Conservation (phyloP, 2,329 filamentous ascomycete species). For the Phoma sp. region DNA sequence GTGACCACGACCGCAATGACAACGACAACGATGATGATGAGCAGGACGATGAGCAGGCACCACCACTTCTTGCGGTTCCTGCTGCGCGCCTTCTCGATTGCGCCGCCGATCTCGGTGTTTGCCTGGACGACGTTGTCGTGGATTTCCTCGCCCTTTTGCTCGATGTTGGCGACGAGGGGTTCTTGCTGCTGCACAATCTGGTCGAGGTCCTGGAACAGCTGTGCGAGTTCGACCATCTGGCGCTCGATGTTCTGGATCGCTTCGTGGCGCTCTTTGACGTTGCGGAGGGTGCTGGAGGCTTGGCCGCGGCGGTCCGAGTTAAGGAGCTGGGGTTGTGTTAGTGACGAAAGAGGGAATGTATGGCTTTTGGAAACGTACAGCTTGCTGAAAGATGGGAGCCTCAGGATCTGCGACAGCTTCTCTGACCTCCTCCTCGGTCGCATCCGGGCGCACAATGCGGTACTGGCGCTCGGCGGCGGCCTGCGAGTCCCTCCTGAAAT, state of each 20-base stretch:
- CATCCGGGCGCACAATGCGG: slow-evolving; percentile 84
- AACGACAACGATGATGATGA: slow-evolving; percentile 48
- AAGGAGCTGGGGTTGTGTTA: slow-evolving; percentile 63
- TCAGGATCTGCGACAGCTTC: slow-evolving; percentile 76
- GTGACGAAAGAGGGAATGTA: neutral
- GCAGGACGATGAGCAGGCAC: slow-evolving; percentile 74
- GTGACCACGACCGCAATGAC: slow-evolving; percentile 49
- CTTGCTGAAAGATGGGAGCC: slow-evolving; percentile 86
- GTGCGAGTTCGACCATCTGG: slow-evolving; percentile 84
- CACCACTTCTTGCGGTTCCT: slow-evolving; percentile 92
- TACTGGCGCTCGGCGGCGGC: slow-evolving; percentile 90
- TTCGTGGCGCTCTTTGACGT: slow-evolving; percentile 81
- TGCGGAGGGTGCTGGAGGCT: slow-evolving; percentile 77
- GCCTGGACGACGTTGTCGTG: slow-evolving; percentile 83
- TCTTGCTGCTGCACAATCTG: slow-evolving; percentile 87
- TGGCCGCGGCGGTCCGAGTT: slow-evolving; percentile 81
- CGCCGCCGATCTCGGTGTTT: slow-evolving; percentile 81
- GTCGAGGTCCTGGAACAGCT: slow-evolving; percentile 90
- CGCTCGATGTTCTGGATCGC: slow-evolving; percentile 91
- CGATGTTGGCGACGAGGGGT: slow-evolving; percentile 77
- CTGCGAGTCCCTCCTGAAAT: slow-evolving; percentile 79
- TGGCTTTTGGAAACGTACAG: slow-evolving; percentile 52
- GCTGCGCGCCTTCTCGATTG: slow-evolving; percentile 76
- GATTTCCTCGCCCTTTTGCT: slow-evolving; percentile 85
- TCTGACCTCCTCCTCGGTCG: slow-evolving; percentile 76